These are phyloP conservation scores for Gaeumannomyces sp. DNA, from an alignment of 2,329 filamentous ascomycete genomes.

Conservation along the genomic window DNA sequence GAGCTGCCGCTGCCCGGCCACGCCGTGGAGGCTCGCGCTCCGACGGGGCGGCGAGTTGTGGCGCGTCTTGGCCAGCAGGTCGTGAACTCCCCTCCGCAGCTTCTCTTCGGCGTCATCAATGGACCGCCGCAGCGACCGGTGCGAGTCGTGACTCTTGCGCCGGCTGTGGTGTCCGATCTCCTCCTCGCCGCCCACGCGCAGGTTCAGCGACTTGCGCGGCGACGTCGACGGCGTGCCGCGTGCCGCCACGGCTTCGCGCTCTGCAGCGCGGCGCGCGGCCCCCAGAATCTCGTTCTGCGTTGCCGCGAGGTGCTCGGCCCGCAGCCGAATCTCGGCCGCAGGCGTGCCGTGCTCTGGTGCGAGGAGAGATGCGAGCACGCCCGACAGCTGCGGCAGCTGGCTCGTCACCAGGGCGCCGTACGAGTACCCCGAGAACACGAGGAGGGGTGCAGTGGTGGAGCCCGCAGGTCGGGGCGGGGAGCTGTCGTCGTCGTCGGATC, in stretches of 20 bases:
- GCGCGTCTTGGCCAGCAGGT: conserved; percentile 35
- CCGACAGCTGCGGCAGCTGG: conserved; percentile 57
- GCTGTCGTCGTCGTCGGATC: neutral
- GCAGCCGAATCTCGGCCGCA: conserved; percentile 62
- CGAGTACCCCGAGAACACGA: conserved; percentile 71
- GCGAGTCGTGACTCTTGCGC: conserved; percentile 33
- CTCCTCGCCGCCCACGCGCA: conserved; percentile 47
- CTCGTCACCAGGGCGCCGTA: conserved; percentile 82
- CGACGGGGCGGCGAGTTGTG: conserved; percentile 4
- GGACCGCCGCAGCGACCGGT: conserved; percentile 17
- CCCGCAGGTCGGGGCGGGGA: conserved; percentile 10
- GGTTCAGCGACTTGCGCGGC: conserved; percentile 29
- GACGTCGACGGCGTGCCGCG: conserved; percentile 15
- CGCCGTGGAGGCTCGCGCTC: conserved; percentile 1
- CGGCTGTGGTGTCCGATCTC: conserved; percentile 19
- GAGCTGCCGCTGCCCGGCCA: neutral
- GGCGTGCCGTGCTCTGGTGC: conserved; percentile 46
- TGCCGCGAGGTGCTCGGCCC: conserved; percentile 61
- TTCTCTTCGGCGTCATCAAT: conserved; percentile 37
- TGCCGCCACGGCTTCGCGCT: conserved; percentile 16
- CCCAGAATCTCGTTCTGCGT: conserved; percentile 48
- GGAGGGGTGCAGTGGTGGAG: conserved; percentile 20
- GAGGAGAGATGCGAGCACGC: conserved; percentile 55
- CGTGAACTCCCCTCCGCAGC: conserved; percentile 40
- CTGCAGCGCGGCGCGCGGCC: conserved; percentile 20